Evolutionary conservation across 2,329 filamentous ascomycete genomes (phyloP), one percentile per base, ranked within the genome.

Genomic region (Exutisphaerella laricina): DNA sequence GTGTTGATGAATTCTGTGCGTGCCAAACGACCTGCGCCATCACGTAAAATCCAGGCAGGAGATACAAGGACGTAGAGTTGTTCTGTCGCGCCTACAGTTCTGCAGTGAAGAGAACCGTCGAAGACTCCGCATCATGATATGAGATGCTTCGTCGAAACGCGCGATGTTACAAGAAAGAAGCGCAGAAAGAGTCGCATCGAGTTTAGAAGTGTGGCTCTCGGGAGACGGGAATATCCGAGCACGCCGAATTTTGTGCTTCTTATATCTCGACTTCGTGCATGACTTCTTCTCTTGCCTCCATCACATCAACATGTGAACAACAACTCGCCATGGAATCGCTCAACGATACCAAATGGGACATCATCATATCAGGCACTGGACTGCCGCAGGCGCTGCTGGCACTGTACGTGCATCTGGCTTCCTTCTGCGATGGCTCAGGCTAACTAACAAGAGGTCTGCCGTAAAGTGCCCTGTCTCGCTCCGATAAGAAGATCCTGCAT

Each of bases 401-500:
- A 50, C 63, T 75, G 73, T 77, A 72, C 49, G 70, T 67, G 44
- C 41, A 26, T 30, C 43, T 43, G 39, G 38, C 41, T 31, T 34
- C 39, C 28, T 34, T 45, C 40, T 34, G 17, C 28, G 41, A 38
- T 43, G 45, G 36, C 51, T 50, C 55, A 55, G 53, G 56, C 80
- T 84, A 79, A 85, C 83, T 86, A 78, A 88, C 81, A 66, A 68
- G 38, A 83, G 59, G 55, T 33, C 41, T 51, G 77, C 67, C 62
- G 51, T 67, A 54, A 75, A 97, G 90, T 76, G 85, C 90, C 59
- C 77, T 97, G 58, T 97, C 90, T 55, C 84, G 89, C 61, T 94
- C 88, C 50, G 83, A 82, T 62, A 94, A 94, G 73, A 92, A 87
- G 58, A 79, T 96, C 54, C 77, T 97, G 47, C 90, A 97, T 64